A percentile compares a stretch with the other conserved stretches of the same genome.
These are phyloP conservation scores for Penicillium freii DNA, from an alignment of 2,329 filamentous ascomycete species.

Conservation along the genomic window DNA sequence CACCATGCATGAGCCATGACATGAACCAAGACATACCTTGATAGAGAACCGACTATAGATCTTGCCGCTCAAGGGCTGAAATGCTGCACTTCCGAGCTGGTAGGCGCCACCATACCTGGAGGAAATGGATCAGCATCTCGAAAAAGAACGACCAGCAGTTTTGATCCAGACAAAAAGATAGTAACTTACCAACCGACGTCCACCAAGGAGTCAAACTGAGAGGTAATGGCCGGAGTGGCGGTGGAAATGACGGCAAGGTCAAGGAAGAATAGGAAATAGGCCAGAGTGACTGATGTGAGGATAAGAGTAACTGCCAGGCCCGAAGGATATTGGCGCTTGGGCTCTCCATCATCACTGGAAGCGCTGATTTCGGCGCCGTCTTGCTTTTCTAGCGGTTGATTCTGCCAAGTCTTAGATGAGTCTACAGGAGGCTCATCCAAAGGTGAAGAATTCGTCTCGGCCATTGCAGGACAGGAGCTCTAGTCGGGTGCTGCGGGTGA, in stretches of 20 bases:
- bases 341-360: slow-evolving; percentile 15
- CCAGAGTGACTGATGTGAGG: slow-evolving; percentile 24
- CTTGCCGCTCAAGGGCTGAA: slow-evolving; percentile 29
- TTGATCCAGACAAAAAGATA: neutral
- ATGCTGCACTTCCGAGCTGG: slow-evolving; percentile 24
- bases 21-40: slow-evolving; percentile 11
- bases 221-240: slow-evolving; percentile 25
- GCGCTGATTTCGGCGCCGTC: neutral
- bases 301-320: slow-evolving; percentile 19
- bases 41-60: slow-evolving; percentile 25
- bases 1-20: neutral
- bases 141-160: neutral
- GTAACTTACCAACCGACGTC: slow-evolving; percentile 24
- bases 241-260: slow-evolving; percentile 25
- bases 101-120: slow-evolving; percentile 25
- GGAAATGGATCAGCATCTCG: neutral
- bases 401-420: too few species aligned
- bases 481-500: neutral
- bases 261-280: slow-evolving; percentile 27
- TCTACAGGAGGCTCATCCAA: too few species aligned
- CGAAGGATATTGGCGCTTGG: slow-evolving; percentile 18
- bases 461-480: neutral
- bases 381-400: slow-evolving; percentile 15
- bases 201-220: slow-evolving; percentile 24
- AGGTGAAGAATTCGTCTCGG: neutral